Evolutionary conservation across 352 stramenopile species (phyloP), one percentile per base, ranked within the genome.

Genomic region (Blastocystis sp.): DNA sequence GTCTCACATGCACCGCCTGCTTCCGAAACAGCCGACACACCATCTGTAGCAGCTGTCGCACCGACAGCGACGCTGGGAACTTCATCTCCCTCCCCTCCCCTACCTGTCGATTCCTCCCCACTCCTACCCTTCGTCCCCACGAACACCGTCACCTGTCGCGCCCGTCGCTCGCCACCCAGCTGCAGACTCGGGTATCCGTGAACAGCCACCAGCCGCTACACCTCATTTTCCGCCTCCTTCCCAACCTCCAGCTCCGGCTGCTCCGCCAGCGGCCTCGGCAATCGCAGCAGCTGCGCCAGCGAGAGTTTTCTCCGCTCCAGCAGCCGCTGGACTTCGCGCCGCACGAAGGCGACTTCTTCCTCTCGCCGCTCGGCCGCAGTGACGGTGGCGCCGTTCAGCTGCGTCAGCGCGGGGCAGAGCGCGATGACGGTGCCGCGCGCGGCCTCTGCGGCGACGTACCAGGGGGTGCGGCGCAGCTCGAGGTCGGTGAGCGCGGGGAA

Each of bases 401-500:
- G 46, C 42, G 18, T 32, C 27, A 78, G 34, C 27, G 29, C 18
- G 3, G 67, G 38, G 7, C 29, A 40, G 8, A 56, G 34, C 29
- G 67, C 36, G 27, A 78, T 78, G 36, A 78, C 46, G 18, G 34
- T 51, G 9, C 42, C 67, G 29, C 67, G 40, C 21, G 46, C 36
- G 38, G 11, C 36, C 11, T 18, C 27, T 42, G 14, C 32, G 14
- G 29, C 4, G 16, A n/a, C 29, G 42, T 78, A 78, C 27, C 46
- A 78, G 8, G 6, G 18, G n/a, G 56, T 78, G 1, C 49, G 36
- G 0, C 67, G 36, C 38, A 78, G 40, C 40, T 78, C 67, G 27
- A 78, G 27, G 6, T 78, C 67, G 18, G 18, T 7, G 38, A 78
- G 24, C 46, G 36, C 14, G n/a, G 67, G 67, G 32, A 78, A 78